Evolutionary conservation across 768 basidiomycete genomes (phyloP).

Genomic region (Paxillus ammoniavirescens): DNA sequence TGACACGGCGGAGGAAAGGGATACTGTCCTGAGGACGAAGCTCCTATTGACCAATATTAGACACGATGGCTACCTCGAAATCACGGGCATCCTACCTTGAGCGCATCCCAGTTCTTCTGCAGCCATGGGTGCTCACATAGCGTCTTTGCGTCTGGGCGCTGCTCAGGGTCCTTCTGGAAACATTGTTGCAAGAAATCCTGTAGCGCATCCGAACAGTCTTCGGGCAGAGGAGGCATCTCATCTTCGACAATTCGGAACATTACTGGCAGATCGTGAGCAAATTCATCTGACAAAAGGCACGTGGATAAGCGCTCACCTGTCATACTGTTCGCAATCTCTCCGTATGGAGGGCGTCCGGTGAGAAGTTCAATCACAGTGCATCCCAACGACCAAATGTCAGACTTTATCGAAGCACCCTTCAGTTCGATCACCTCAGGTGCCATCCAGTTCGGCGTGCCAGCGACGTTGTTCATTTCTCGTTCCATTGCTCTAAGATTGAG

Average conservation of each 20-base stretch:
- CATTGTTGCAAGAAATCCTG: conserved; percentile 82
- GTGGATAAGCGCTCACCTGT: conserved; percentile 54
- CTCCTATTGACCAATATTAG: conserved; percentile 43
- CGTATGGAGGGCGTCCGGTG: conserved; percentile 90
- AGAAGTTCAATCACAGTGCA: conserved; percentile 94
- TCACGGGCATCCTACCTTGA: conserved; percentile 53
- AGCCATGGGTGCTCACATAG: conserved; percentile 94
- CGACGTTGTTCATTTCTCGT: conserved; percentile 78
- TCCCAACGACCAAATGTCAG: conserved; percentile 94
- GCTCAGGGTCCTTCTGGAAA: conserved; percentile 83
- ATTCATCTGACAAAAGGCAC: neutral
- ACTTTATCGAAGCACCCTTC: conserved; percentile 88
- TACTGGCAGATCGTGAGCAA: conserved; percentile 43
- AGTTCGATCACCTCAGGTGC: conserved; percentile 97
- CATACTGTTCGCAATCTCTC: conserved; percentile 87
- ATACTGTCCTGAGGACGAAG: conserved; percentile 92
- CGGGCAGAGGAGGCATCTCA: conserved; percentile 82
- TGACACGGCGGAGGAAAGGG: conserved; percentile 90
- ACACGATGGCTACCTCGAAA: neutral
- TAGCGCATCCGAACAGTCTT: conserved; percentile 71
- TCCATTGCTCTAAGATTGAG: conserved; percentile 92
- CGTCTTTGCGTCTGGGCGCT: conserved; percentile 79
- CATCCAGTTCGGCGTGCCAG: conserved; percentile 99
- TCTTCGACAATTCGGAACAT: conserved; percentile 99
- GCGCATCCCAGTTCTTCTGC: conserved; percentile 72